Conservation (phyloP, 192 early-diverging fungal species). For the Allomyces macrogynus region DNA sequence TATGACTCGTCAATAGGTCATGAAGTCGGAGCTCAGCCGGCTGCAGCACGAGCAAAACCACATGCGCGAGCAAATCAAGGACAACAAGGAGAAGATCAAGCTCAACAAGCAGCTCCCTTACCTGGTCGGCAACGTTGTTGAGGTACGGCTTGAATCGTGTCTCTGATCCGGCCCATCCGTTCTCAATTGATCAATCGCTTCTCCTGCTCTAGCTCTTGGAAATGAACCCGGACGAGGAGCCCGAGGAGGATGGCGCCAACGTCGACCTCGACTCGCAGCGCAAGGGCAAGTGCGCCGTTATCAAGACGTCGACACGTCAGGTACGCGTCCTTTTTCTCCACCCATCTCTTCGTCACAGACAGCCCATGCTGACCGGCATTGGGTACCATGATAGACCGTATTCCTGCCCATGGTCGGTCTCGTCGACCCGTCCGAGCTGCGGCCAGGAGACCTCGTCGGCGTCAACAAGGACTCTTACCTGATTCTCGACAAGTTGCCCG, state of each 20-base stretch:
- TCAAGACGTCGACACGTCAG: slow-evolving; percentile 86
- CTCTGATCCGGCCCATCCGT: no score
- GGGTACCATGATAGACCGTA: slow-evolving; percentile 78
- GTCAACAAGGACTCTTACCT: slow-evolving; percentile 96
- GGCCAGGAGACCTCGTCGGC: slow-evolving; percentile 91
- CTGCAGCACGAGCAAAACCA: slow-evolving; percentile 68
- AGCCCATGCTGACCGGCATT: not conserved
- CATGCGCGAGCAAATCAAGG: slow-evolving; percentile 84
- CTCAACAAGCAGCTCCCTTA: slow-evolving; percentile 94
- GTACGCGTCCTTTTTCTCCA: slow-evolving; percentile 15
- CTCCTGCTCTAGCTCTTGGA: slow-evolving; percentile 56
- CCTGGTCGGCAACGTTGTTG: slow-evolving; percentile 87
- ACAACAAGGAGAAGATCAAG: slow-evolving; percentile 96
- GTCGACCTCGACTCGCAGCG: slow-evolving; percentile 79
- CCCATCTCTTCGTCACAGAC: not conserved
- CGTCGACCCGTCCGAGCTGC: slow-evolving; percentile 68
- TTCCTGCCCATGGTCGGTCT: slow-evolving; percentile 94
- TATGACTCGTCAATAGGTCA: slow-evolving; percentile 25
- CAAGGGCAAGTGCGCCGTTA: slow-evolving; percentile 91
- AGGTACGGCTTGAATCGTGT: slow-evolving; percentile 27
- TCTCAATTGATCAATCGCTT: no score
- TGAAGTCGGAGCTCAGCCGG: slow-evolving; percentile 80
- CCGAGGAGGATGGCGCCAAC: slow-evolving; percentile 89
- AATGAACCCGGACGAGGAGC: slow-evolving; percentile 68
- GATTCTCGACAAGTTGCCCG: slow-evolving; percentile 84